Conservation (phyloP, 176 grass and related monocot species). For the Aegilops speltoides region DNA sequence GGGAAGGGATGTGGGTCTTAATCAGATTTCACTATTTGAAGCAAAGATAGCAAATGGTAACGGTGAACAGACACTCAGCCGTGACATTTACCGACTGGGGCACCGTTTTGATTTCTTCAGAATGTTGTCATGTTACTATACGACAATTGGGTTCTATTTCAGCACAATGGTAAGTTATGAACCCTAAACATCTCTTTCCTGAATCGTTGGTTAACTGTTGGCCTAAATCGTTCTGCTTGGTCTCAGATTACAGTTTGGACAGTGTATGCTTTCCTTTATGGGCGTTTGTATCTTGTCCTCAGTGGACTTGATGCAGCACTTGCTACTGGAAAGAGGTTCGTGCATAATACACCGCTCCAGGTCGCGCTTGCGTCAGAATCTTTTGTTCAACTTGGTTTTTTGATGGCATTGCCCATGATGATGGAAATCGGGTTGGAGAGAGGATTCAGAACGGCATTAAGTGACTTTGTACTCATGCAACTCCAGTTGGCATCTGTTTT, state of each 20-base stretch:
- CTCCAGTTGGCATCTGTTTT: conserved; percentile 96
- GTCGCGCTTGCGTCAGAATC: conserved; percentile 96
- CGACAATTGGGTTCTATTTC: conserved; percentile 97
- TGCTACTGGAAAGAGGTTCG: conserved; percentile 70
- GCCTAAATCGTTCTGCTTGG: conserved; percentile 9
- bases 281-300: conserved; percentile 90
- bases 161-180: conserved; percentile 76
- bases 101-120: conserved; percentile 99
- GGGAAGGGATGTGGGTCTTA: conserved; percentile 98
- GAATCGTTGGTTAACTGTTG: neutral
- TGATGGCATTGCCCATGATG: conserved; percentile 99
- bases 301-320: conserved; percentile 89
- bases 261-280: conserved; percentile 97
- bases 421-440: conserved; percentile 98
- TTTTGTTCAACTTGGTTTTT: conserved; percentile 92
- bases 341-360: conserved; percentile 84
- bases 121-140: conserved; percentile 98
- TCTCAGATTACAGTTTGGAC: conserved; percentile 85
- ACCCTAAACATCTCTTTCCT: neutral
- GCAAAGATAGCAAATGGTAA: conserved; percentile 99
- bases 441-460: conserved; percentile 94
- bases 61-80: conserved; percentile 93
- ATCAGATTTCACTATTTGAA: conserved; percentile 96
- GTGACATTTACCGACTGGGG: conserved; percentile 89
- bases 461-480: conserved; percentile 97